These are phyloP conservation scores for Cydonia oblonga DNA, from an alignment of 331 rosid genomes.

Conservation along the genomic window DNA sequence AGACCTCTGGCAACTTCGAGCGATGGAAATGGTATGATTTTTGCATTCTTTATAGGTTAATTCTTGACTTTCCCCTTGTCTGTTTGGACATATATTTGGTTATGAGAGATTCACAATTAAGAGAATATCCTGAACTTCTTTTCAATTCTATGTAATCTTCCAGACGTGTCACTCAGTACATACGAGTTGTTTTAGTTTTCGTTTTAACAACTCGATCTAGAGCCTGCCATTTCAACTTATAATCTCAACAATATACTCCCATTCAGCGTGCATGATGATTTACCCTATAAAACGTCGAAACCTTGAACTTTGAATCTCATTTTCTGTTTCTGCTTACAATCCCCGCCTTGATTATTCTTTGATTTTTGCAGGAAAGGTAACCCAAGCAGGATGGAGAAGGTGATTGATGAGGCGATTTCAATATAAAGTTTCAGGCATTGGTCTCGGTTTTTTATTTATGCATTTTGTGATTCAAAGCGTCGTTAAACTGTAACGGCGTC, in stretches of 20 bases:
- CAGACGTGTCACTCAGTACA: not conserved
- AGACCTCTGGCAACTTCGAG: constrained; percentile 39
- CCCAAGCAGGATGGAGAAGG: constrained; percentile 93
- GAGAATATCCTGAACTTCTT: no score
- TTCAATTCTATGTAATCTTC: not conserved
- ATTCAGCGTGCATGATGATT: not conserved
- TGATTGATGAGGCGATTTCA: constrained; percentile 60
- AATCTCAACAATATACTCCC: not conserved
- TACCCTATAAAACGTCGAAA: not conserved
- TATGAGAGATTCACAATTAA: no score
- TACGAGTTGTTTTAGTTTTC: no score
- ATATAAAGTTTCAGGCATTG: constrained; percentile 23
- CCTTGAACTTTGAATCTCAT: no score
- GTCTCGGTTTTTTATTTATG: constrained; percentile 21
- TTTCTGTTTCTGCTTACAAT: not conserved
- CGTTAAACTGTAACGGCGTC: constrained; percentile 20
- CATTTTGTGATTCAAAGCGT: constrained; percentile 33
- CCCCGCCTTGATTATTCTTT: constrained; percentile 3
- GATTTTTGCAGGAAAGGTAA: constrained; percentile 56
- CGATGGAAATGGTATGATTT: constrained; percentile 63
- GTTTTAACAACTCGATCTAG: no score
- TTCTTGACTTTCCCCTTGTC: not conserved
- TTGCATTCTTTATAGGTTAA: not conserved
- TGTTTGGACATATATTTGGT: no score
- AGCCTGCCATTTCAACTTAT: no score